phyloP scores from a whole-genome alignment of 257 asterid species.

The Solanum peruvianum region DNA sequence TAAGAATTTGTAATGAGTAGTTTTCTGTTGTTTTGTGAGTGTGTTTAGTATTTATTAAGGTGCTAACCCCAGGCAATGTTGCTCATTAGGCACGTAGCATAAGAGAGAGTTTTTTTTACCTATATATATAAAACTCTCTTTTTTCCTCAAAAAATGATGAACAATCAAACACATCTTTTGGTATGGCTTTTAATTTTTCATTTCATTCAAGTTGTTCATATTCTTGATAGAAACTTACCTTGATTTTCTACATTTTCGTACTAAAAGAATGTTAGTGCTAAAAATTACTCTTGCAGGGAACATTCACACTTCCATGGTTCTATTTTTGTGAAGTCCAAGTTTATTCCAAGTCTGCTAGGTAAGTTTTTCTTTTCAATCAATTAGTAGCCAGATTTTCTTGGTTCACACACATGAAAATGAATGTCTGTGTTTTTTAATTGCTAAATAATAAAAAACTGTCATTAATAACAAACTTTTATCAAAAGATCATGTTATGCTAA shows the following conservation, averaged over 20 bases:
- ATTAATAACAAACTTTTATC: not conserved
- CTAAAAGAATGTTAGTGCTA: not conserved
- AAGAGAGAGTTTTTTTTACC: not conserved
- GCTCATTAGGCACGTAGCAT: not conserved
- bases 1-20: not conserved
- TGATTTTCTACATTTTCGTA: not conserved
- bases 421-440: not conserved
- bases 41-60: not conserved
- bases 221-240: not conserved
- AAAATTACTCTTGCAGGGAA: not conserved
- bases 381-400: not conserved
- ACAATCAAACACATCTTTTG: not conserved
- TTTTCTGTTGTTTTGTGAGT: not conserved
- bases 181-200: not conserved
- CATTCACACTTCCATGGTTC: not conserved
- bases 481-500: too few relatives aligned
- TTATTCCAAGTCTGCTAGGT: not conserved
- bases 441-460: not conserved
- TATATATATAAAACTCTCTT: not conserved
- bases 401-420: not conserved
- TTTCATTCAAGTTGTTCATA: not conserved
- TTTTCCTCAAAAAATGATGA: not conserved
- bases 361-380: not conserved
- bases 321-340: not conserved
- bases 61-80: not conserved